A percentile compares a stretch with the other conserved stretches of the same genome.
phyloP scores from a whole-genome alignment of 768 basidiomycete genomes.

The Kwoniella sp. region DNA sequence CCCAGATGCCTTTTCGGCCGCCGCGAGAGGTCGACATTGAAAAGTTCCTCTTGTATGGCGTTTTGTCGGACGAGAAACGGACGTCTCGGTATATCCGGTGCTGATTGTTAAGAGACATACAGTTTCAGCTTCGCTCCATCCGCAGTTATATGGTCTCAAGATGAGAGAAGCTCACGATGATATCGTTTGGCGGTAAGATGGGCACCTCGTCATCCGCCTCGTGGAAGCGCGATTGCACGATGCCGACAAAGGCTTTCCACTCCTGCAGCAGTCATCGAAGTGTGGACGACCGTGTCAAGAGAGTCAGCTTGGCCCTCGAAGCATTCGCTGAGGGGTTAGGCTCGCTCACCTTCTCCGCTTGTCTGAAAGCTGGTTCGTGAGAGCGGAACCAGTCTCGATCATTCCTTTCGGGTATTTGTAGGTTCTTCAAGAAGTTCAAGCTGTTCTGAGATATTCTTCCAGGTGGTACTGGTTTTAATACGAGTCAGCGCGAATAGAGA shows the following conservation, averaged over 20 bases:
- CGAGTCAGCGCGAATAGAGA: too few relatives aligned
- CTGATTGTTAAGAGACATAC: slow-evolving; percentile 25
- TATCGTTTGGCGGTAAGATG: slow-evolving; percentile 83
- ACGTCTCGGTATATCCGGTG: slow-evolving; percentile 95
- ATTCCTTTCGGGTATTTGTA: slow-evolving; percentile 75
- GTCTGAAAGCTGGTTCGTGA: slow-evolving; percentile 76
- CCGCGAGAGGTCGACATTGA: slow-evolving; percentile 84
- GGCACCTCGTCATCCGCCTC: slow-evolving; percentile 83
- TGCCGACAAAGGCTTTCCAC: slow-evolving; percentile 80
- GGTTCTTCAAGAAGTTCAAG: slow-evolving; percentile 70
- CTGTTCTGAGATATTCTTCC: slow-evolving; percentile 86
- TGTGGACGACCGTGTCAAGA: too few relatives aligned
- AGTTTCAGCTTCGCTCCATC: too few relatives aligned
- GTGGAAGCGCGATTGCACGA: slow-evolving; percentile 67
- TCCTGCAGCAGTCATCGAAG: slow-evolving; percentile 59
- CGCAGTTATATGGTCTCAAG: too few relatives aligned
- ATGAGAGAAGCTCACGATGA: slow-evolving; percentile 59
- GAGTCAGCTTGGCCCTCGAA: too few relatives aligned
- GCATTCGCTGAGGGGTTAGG: background rate
- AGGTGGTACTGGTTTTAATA: slow-evolving; percentile 79
- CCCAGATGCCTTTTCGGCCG: slow-evolving; percentile 87
- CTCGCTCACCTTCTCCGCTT: slow-evolving; percentile 66
- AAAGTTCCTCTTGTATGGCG: slow-evolving; percentile 84
- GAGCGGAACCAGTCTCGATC: slow-evolving; percentile 83
- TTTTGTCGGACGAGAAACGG: slow-evolving; percentile 90